phyloP scores from a whole-genome alignment of 75 land plant genomes.

The Pseudotsuga menziesii region DNA sequence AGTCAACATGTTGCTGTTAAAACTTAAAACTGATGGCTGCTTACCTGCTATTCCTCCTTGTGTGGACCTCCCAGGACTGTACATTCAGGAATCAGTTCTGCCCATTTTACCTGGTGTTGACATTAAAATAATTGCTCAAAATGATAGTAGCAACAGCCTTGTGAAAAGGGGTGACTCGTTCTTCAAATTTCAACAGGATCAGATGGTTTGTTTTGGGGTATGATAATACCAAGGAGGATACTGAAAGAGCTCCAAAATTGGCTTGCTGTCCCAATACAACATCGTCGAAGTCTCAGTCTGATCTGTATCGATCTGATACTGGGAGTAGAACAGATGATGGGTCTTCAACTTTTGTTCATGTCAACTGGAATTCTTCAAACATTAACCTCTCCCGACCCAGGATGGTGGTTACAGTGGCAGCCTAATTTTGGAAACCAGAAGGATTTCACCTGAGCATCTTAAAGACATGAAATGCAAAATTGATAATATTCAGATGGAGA shows the following conservation, averaged over 20 bases:
- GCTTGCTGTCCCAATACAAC: conserved; percentile 56
- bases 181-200: too few species aligned
- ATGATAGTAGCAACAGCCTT: too few species aligned
- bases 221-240: too few species aligned
- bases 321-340: conserved; percentile 34
- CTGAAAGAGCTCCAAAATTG: conserved; percentile 80
- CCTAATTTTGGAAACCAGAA: conserved; percentile 45
- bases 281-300: conserved; percentile 34
- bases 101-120: too few species aligned
- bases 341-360: conserved; percentile 19
- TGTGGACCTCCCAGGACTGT: too few species aligned
- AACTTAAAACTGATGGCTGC: too few species aligned
- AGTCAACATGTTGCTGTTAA: too few species aligned
- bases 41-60: too few species aligned
- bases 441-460: conserved; percentile 28
- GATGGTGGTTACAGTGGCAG: conserved; percentile 69
- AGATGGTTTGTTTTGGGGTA: too few species aligned
- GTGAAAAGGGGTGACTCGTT: too few species aligned
- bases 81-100: too few species aligned
- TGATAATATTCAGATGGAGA: not conserved
- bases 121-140: too few species aligned
- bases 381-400: conserved; percentile 44
- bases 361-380: conserved; percentile 25
- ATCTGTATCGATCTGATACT: conserved; percentile 22
- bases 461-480: conserved; percentile 21